Conservation (phyloP, 345 rosid genomes). For the Capsella bursapastoris region DNA sequence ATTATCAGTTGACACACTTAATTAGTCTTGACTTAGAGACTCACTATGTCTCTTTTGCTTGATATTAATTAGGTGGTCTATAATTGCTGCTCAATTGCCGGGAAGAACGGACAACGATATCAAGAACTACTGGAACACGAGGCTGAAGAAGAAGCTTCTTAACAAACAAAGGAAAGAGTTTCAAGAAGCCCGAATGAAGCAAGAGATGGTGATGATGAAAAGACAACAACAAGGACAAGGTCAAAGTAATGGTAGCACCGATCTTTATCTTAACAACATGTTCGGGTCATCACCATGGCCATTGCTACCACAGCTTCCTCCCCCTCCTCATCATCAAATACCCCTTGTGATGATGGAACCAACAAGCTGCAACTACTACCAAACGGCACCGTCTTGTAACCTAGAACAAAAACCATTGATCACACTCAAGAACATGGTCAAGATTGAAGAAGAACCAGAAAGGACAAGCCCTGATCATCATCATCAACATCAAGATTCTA, state of each 20-base stretch:
- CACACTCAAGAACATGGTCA: conserved; percentile 43
- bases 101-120: conserved; percentile 86
- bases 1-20: background rate
- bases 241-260: conserved; percentile 39
- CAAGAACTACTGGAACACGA: conserved; percentile 86
- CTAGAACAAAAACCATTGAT: conserved; percentile 39
- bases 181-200: conserved; percentile 54
- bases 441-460: conserved; percentile 39
- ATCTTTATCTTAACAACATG: conserved; percentile 44
- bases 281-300: conserved; percentile 53
- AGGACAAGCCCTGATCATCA: conserved; percentile 30
- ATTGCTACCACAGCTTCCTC: conserved; percentile 45
- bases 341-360: conserved; percentile 42
- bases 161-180: conserved; percentile 65
- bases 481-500: conserved; percentile 36
- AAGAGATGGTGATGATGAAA: conserved; percentile 54
- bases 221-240: conserved; percentile 42
- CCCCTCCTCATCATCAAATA: conserved; percentile 37
- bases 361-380: conserved; percentile 36
- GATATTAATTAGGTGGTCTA: conserved; percentile 67
- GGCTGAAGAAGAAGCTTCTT: conserved; percentile 74
- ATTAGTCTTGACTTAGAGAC: conserved; percentile 14
- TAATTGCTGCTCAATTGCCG: conserved; percentile 81
- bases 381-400: conserved; percentile 30
- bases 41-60: conserved; percentile 13